Evolutionary conservation across 192 early-diverging fungal genomes (phyloP).

Genomic region (Kickxella alabastrina): DNA sequence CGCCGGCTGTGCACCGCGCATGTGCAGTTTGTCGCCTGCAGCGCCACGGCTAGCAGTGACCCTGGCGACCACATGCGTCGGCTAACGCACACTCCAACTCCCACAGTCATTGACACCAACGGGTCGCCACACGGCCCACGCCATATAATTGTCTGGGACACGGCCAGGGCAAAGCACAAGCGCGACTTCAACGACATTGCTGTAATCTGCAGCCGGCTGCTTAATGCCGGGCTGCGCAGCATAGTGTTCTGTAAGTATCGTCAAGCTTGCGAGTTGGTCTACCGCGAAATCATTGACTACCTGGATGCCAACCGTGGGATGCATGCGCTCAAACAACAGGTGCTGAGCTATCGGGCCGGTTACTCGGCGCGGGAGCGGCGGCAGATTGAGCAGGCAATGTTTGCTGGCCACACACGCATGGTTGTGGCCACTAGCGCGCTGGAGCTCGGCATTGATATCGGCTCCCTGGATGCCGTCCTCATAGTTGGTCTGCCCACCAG

Average conservation of each 20-base stretch:
- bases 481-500: constrained; percentile 65
- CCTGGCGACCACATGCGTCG: constrained; percentile 27
- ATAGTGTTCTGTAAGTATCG: constrained; percentile 57
- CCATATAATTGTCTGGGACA: constrained; percentile 16
- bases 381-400: constrained; percentile 65
- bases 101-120: constrained; percentile 6
- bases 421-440: constrained; percentile 77
- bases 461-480: constrained; percentile 63
- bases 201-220: constrained; percentile 30
- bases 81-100: constrained; percentile 1
- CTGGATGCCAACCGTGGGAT: not conserved
- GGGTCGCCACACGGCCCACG: constrained; percentile 24
- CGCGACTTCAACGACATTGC: constrained; percentile 19
- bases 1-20: constrained; percentile 49
- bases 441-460: constrained; percentile 82
- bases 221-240: constrained; percentile 35
- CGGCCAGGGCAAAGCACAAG: not conserved
- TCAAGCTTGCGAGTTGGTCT: constrained; percentile 50
- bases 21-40: constrained; percentile 63
- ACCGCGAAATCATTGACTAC: constrained; percentile 17
- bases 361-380: constrained; percentile 61
- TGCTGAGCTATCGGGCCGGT: constrained; percentile 75
- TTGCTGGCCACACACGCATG: constrained; percentile 58
- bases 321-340: constrained; percentile 1
- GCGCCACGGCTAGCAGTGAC: constrained; percentile 64